These are phyloP conservation scores for Kwoniella dejecticola DNA, from an alignment of 768 basidiomycete genomes.

Conservation along the genomic window DNA sequence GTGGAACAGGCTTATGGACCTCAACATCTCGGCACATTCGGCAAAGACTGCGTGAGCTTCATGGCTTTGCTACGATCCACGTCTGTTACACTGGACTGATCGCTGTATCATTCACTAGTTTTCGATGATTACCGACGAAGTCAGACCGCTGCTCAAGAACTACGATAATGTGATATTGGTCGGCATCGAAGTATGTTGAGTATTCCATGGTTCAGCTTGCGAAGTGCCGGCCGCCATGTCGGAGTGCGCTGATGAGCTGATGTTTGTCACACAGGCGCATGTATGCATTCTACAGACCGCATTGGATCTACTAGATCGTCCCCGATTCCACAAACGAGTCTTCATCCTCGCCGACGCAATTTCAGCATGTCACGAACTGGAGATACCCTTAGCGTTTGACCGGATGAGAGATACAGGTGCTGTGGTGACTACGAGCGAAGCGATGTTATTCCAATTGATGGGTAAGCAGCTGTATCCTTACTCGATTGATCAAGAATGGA, in stretches of 20 bases:
- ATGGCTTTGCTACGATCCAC: background rate
- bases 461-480: constrained; percentile 57
- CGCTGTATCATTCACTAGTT: constrained; percentile 59
- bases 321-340: constrained; percentile 27
- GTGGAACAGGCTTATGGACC: constrained; percentile 2
- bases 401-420: constrained; percentile 62
- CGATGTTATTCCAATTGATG: constrained; percentile 74
- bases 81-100: background rate
- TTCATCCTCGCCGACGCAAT: constrained; percentile 82
- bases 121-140: constrained; percentile 77
- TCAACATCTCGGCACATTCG: constrained; percentile 19
- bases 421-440: constrained; percentile 77
- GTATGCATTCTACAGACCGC: constrained; percentile 85
- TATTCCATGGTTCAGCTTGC: no score
- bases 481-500: no score
- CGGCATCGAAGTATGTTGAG: constrained; percentile 81
- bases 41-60: constrained; percentile 18
- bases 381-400: constrained; percentile 73
- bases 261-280: constrained; percentile 64
- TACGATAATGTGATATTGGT: constrained; percentile 71
- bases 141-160: constrained; percentile 62
- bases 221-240: no score
- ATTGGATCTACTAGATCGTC: constrained; percentile 62
- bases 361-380: constrained; percentile 76
- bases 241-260: no score